These are phyloP conservation scores for Candida sanyiensis DNA, from an alignment of 805 yeast genomes.

Conservation along the genomic window DNA sequence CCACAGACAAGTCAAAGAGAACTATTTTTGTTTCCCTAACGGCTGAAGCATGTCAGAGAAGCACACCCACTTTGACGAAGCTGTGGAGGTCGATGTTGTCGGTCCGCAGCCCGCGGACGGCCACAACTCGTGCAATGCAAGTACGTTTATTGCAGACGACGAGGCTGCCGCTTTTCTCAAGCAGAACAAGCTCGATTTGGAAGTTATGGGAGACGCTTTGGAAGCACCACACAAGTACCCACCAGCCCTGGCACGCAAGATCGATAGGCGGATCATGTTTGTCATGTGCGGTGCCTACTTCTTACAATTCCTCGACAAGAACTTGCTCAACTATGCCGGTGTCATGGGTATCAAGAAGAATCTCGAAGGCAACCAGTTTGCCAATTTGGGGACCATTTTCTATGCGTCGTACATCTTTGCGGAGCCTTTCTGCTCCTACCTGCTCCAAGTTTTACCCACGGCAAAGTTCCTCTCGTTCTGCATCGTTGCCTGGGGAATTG, in stretches of 20 bases:
- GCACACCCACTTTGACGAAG: no score
- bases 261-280: constrained; percentile 45
- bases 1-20: no score
- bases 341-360: constrained; percentile 56
- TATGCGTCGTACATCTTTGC: constrained; percentile 49
- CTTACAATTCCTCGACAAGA: constrained; percentile 54
- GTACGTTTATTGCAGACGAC: no score
- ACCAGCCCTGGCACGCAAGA: constrained; percentile 26
- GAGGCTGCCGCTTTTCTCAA: constrained; percentile 23
- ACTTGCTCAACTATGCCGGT: constrained; percentile 55
- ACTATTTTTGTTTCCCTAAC: no score
- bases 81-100: no score
- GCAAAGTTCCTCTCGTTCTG: constrained; percentile 44
- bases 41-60: no score
- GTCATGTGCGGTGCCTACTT: constrained; percentile 49
- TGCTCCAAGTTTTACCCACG: constrained; percentile 47
- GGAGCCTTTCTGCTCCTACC: constrained; percentile 44
- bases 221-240: constrained; percentile 15
- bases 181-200: constrained; percentile 10
- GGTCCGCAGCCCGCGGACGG: no score
- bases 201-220: background rate
- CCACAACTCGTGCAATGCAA: no score
- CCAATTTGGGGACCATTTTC: constrained; percentile 48
- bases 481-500: constrained; percentile 49
- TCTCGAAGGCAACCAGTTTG: constrained; percentile 42